phyloP scores from a whole-genome alignment of 2,329 filamentous ascomycete species.

The Aspergillus ibericus region DNA sequence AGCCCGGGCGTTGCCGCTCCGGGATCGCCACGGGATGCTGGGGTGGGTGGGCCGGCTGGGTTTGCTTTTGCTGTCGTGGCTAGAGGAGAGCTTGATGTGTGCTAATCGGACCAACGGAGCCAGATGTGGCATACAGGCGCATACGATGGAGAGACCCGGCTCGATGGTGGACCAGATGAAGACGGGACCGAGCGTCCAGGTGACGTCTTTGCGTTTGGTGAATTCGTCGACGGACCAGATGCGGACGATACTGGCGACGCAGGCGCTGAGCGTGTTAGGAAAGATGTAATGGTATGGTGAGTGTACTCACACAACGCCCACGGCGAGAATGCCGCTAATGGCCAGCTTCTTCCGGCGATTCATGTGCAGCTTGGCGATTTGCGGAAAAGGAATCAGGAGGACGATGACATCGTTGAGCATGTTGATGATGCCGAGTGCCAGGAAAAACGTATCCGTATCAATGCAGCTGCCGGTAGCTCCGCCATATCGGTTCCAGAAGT shows the following conservation, averaged over 20 bases:
- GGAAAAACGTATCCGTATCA: slow-evolving; percentile 7
- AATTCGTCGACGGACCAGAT: slow-evolving; percentile 12
- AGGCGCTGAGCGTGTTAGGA: background rate
- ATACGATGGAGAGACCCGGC: slow-evolving; percentile 11
- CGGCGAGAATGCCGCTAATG: slow-evolving; percentile 17
- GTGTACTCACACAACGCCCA: slow-evolving; percentile 16
- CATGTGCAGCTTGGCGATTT: slow-evolving; percentile 14
- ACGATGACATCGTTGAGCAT: slow-evolving; percentile 10
- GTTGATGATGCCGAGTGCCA: slow-evolving; percentile 11
- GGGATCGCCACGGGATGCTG: background rate
- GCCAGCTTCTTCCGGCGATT: slow-evolving; percentile 14
- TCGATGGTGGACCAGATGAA: slow-evolving; percentile 19
- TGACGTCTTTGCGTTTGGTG: slow-evolving; percentile 4
- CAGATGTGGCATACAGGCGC: slow-evolving; percentile 15
- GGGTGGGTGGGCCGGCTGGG: background rate
- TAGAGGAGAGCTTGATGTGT: background rate
- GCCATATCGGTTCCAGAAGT: slow-evolving; percentile 19
- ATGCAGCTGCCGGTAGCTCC: slow-evolving; percentile 8
- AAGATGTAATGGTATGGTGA: no score
- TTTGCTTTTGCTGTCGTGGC: background rate
- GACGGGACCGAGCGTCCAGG: slow-evolving; percentile 13
- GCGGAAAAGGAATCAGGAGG: slow-evolving; percentile 4
- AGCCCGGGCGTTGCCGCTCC: background rate
- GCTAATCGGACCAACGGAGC: slow-evolving; percentile 14
- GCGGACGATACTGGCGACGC: slow-evolving; percentile 12